Conservation (phyloP, 495 filamentous ascomycete species). For the Aspergillus campestris region DNA sequence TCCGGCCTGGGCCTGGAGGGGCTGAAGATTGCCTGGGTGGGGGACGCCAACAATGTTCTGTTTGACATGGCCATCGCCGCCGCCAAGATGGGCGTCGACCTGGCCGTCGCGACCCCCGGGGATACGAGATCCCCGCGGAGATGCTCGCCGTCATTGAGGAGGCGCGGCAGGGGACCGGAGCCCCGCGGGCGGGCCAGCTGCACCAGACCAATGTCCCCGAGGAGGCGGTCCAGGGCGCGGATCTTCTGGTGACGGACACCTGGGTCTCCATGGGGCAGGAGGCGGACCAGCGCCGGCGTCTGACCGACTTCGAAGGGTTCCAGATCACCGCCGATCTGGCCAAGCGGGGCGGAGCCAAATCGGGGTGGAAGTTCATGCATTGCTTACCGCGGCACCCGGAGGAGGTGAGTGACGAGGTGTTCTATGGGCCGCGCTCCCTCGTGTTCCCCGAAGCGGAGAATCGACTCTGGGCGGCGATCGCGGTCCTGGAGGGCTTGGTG, state of each 20-base stretch:
- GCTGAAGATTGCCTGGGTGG: conserved; percentile 88
- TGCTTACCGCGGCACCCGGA: conserved; percentile 90
- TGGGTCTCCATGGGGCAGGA: conserved; percentile 99
- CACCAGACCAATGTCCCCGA: conserved; percentile 73
- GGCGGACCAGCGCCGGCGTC: conserved; percentile 60
- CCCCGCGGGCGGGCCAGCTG: conserved; percentile 52
- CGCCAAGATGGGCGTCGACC: conserved; percentile 74
- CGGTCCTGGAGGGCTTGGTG: conserved; percentile 80
- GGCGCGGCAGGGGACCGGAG: conserved; percentile 40
- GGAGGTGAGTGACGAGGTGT: conserved; percentile 91
- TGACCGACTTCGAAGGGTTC: conserved; percentile 80
- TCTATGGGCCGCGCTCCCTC: conserved; percentile 71
- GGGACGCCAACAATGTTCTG: conserved; percentile 94
- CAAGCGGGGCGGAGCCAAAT: conserved; percentile 75
- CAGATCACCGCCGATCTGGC: conserved; percentile 82
- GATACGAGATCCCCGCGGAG: conserved; percentile 63
- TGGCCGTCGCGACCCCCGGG: conserved; percentile 80
- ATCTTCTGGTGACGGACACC: conserved; percentile 90
- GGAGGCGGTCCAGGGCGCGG: conserved; percentile 80
- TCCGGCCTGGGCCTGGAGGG: conserved; percentile 63
- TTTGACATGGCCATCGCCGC: conserved; percentile 85
- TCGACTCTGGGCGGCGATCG: conserved; percentile 80
- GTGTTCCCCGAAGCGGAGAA: conserved; percentile 96
- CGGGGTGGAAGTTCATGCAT: conserved; percentile 97
- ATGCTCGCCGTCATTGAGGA: conserved; percentile 64